phyloP scores from a whole-genome alignment of 768 basidiomycete species.

The Auriscalpium microsporum region DNA sequence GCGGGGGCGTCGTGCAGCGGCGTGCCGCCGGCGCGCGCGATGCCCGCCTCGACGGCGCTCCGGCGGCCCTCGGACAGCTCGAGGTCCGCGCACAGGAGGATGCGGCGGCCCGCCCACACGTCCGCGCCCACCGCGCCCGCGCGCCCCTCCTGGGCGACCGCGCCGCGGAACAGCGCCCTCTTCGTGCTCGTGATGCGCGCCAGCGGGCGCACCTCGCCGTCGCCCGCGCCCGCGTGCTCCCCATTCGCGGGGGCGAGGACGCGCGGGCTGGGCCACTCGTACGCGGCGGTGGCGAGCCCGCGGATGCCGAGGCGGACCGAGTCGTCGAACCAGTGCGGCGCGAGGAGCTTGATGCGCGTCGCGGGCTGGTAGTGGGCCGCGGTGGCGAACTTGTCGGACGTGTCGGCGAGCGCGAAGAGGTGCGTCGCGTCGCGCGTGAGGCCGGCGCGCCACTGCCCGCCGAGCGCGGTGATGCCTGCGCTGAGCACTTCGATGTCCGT shows the following conservation, averaged over 20 bases:
- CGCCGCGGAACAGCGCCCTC: slow-evolving; percentile 28
- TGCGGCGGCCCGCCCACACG: slow-evolving; percentile 51
- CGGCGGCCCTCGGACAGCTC: slow-evolving; percentile 41
- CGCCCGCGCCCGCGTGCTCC: slow-evolving; percentile 16
- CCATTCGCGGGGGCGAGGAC: slow-evolving; percentile 30
- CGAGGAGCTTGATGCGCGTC: slow-evolving; percentile 58
- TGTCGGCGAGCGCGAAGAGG: slow-evolving; percentile 52
- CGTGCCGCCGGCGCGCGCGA: slow-evolving; percentile 52
- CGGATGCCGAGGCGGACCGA: slow-evolving; percentile 44
- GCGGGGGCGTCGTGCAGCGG: too few species aligned
- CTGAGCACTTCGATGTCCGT: slow-evolving; percentile 66
- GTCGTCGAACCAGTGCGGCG: slow-evolving; percentile 93
- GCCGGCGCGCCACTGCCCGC: slow-evolving; percentile 72
- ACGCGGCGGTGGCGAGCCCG: slow-evolving; percentile 42
- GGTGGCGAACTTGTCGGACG: slow-evolving; percentile 36
- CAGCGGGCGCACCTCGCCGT: too few species aligned
- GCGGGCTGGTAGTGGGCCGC: slow-evolving; percentile 50
- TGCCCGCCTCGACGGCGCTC: slow-evolving; percentile 47
- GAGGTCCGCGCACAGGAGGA: slow-evolving; percentile 57
- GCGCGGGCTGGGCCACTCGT: slow-evolving; percentile 68
- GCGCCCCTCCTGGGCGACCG: slow-evolving; percentile 18
- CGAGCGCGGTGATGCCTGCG: slow-evolving; percentile 64
- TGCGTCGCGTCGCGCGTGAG: slow-evolving; percentile 86
- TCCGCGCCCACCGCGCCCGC: slow-evolving; percentile 16
- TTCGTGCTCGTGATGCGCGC: slow-evolving; percentile 25